Base-by-base conservation (phyloP, 169 alveolate species). In the Perkinsus olseni region DNA sequence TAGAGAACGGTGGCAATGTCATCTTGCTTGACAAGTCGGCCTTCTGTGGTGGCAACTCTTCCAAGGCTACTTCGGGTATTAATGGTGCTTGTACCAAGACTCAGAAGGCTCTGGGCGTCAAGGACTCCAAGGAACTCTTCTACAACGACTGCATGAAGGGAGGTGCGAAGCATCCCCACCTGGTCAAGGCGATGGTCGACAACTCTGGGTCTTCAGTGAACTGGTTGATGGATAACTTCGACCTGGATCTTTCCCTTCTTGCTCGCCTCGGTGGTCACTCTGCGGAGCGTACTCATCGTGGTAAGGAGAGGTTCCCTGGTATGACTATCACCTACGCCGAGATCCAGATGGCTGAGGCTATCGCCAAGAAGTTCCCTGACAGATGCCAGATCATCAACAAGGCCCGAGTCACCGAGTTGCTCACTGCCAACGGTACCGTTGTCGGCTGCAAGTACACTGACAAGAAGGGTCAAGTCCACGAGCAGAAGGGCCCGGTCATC, bases 191-290 rank as follows among this genome's bases (percentile, higher is more conserved):
- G 36, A 24, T 91, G 45, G 91, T 74, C 94, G 91, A 92, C 38
- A 91, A 94, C 39, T 82, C 74, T 91, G 93, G 91, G 4, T 34
- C 82, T 31, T 38, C 37, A 31, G 37, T 36, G 91, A 92, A 95
- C 91, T 95, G 93, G 93, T 91, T 94, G 38, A 45, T 62, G 37
- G 93, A 94, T 28, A 74, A 20, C 21, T 93, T 93, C 20, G 45
- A 90, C 92, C 92, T 93, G 51, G 95, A 93, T 38, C 94, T 95
- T 38, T 91, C 95, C 39, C 92, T 50, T 40, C 91, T 95, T 91
- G 93, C 94, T 38, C 90, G 93, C 38, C 94, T 95, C 62, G 96
- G 96, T 74, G 96, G 96, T 38, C 96, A 95, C 93, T 91, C 95
- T 40, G 93, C 93, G 4, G 93, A 94, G 91, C 91, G 97, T 37